Evolutionary conservation across 1,284 basidiomycete species (phyloP).

Genomic region (Vanrija sp.): DNA sequence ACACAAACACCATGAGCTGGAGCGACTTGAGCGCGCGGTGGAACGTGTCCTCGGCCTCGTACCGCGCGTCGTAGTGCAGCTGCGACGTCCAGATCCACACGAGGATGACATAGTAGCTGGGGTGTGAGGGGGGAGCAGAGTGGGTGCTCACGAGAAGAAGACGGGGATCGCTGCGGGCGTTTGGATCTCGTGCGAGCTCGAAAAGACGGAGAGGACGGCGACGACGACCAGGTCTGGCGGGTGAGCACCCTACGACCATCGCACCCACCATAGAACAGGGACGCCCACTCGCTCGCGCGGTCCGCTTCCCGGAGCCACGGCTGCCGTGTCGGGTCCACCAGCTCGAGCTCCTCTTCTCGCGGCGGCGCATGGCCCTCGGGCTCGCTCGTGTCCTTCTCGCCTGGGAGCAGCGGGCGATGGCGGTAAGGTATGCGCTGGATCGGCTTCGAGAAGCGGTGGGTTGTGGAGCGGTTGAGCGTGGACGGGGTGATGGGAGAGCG

Average conservation of each 20-base stretch:
- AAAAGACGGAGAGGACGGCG: slow-evolving; percentile 32
- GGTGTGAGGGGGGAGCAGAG: too few species aligned
- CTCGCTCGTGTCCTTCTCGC: too few species aligned
- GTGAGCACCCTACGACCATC: too few species aligned
- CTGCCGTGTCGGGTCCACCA: too few species aligned
- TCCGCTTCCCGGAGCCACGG: slow-evolving; percentile 23
- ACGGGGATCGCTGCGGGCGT: slow-evolving; percentile 19
- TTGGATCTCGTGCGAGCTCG: slow-evolving; percentile 24
- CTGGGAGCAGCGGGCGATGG: too few species aligned
- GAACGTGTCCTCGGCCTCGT: slow-evolving; percentile 27
- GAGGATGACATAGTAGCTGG: slow-evolving; percentile 25
- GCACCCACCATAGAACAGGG: slow-evolving; percentile 28
- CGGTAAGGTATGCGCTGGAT: too few species aligned
- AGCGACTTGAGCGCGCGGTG: slow-evolving; percentile 27
- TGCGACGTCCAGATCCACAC: slow-evolving; percentile 33
- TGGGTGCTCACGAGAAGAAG: slow-evolving; percentile 21
- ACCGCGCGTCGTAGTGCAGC: slow-evolving; percentile 32
- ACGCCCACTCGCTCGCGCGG: slow-evolving; percentile 23
- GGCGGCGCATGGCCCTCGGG: too few species aligned
- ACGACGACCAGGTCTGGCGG: slow-evolving; percentile 35
- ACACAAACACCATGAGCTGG: slow-evolving; percentile 31
- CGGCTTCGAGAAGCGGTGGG: too few species aligned
- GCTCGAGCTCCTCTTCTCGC: too few species aligned
- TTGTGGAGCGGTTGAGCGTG: too few species aligned
- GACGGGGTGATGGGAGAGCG: too few species aligned